Conservation (phyloP, 768 basidiomycete species). For the Auricularia heimuer region DNA sequence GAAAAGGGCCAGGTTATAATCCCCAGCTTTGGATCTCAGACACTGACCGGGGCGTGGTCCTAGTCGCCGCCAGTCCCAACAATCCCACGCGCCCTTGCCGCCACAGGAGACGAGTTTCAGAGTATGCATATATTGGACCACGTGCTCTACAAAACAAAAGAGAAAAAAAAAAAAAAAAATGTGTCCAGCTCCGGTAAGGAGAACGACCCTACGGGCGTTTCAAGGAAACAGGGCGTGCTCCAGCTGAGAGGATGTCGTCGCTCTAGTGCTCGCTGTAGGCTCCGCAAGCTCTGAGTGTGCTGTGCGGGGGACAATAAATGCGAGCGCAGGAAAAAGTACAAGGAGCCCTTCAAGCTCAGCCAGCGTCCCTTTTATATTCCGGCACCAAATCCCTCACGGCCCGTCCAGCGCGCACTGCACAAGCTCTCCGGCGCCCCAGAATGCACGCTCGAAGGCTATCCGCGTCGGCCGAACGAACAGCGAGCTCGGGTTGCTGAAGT, state of each 20-base stretch:
- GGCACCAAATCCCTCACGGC: background rate
- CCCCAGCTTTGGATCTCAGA: background rate
- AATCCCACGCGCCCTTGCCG: background rate
- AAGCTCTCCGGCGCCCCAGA: background rate
- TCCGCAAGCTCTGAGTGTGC: background rate
- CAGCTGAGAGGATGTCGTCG: slow-evolving; percentile 1
- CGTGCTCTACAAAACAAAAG: too few relatives aligned
- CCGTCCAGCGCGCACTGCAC: background rate
- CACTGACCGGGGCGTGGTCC: background rate
- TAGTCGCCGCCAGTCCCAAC: background rate
- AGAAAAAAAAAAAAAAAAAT: background rate
- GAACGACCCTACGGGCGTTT: background rate
- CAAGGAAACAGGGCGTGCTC: background rate
- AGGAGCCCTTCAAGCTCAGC: background rate
- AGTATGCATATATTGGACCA: too few relatives aligned
- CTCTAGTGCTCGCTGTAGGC: slow-evolving; percentile 1
- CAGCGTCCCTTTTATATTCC: background rate
- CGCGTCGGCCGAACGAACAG: background rate
- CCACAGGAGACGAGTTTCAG: background rate
- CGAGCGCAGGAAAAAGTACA: background rate
- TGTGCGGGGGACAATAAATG: background rate
- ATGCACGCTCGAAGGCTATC: background rate
- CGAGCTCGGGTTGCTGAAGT: too few relatives aligned
- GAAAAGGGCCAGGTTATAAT: background rate
- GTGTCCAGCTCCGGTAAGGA: slow-evolving; percentile 2